Conservation (phyloP, 106 monocot species). For the Phalaenopsis aphrodite region DNA sequence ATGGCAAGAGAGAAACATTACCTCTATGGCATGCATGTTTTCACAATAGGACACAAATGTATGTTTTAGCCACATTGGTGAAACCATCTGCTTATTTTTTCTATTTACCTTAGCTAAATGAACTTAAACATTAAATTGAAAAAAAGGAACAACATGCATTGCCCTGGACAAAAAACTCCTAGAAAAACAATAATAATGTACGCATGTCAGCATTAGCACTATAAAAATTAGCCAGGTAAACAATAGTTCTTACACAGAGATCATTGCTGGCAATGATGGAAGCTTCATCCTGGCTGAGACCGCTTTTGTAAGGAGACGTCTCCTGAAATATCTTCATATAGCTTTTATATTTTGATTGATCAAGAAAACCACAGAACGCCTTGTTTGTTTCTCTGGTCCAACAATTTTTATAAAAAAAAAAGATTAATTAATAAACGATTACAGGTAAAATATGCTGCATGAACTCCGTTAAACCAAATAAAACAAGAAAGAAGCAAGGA, state of each 20-base stretch:
- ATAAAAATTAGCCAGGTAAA: background rate
- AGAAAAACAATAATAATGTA: background rate
- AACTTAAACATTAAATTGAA: background rate
- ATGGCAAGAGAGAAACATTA: too few species aligned
- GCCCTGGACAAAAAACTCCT: background rate
- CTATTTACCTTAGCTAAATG: background rate
- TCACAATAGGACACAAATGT: too few species aligned
- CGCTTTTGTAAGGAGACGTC: background rate
- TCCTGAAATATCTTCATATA: slow-evolving; percentile 14
- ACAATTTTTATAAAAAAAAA: slow-evolving; percentile 5
- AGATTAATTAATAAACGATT: background rate
- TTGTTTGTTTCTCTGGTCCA: slow-evolving; percentile 78
- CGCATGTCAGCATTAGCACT: background rate
- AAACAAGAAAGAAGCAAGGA: background rate
- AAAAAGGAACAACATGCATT: background rate
- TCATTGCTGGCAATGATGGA: background rate
- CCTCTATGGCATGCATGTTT: too few species aligned
- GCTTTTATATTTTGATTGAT: slow-evolving; percentile 30
- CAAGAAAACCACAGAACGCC: slow-evolving; percentile 82
- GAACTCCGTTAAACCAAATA: background rate
- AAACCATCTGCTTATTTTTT: background rate
- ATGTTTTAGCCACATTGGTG: too few species aligned
- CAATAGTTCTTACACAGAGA: slow-evolving; percentile 13
- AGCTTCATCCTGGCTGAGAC: slow-evolving; percentile 8
- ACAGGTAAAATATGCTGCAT: background rate